Conservation (phyloP, 1,284 basidiomycete species). For the Hemileia vastatrix region DNA sequence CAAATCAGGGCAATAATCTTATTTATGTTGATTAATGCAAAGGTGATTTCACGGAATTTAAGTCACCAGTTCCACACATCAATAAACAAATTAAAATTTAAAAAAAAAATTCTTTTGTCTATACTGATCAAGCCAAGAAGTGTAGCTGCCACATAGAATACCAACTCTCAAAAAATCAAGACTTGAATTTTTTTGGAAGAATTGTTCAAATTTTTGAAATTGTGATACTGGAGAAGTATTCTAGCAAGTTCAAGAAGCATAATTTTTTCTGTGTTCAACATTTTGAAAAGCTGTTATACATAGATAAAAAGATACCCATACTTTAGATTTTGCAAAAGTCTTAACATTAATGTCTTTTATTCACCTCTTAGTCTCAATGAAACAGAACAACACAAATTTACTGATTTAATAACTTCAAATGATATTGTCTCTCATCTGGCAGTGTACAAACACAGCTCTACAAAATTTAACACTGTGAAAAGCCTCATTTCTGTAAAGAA, state of each 20-base stretch:
- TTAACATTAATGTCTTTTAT: slow-evolving; percentile 6
- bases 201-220: slow-evolving; percentile 2
- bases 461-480: neutral
- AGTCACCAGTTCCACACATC: slow-evolving; percentile 2
- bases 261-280: too few relatives aligned
- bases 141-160: slow-evolving; percentile 15
- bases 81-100: neutral
- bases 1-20: neutral
- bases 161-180: neutral
- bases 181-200: slow-evolving; percentile 2
- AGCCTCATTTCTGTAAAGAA: slow-evolving; percentile 3
- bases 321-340: slow-evolving; percentile 2
- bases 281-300: too few relatives aligned
- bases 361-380: neutral
- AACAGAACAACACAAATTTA: neutral
- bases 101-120: slow-evolving; percentile 1
- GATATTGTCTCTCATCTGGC: slow-evolving; percentile 2
- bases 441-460: neutral
- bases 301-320: too few relatives aligned
- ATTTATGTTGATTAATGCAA: slow-evolving; percentile 3
- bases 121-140: slow-evolving; percentile 4
- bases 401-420: slow-evolving; percentile 8
- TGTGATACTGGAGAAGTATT: too few relatives aligned
- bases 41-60: neutral
- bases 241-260: too few relatives aligned